phyloP scores from a whole-genome alignment of 2,329 filamentous ascomycete species.

The Fusarium nanum region DNA sequence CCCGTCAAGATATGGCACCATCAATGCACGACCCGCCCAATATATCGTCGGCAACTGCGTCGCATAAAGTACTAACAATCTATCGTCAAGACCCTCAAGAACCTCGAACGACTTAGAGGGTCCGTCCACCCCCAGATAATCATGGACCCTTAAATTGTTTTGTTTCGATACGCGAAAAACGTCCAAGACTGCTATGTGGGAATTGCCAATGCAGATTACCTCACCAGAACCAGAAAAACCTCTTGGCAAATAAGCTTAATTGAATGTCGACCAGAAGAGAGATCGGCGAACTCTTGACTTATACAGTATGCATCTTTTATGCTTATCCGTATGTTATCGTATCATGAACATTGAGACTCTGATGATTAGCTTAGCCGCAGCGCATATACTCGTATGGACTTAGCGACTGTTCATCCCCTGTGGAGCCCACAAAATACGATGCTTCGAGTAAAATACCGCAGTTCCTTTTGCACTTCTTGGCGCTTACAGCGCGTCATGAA shows the following conservation, averaged over 20 bases:
- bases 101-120: background rate
- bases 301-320: background rate
- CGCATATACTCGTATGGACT: background rate
- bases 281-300: background rate
- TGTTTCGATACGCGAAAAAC: background rate
- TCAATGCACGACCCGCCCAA: background rate
- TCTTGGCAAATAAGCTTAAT: conserved; percentile 3
- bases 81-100: background rate
- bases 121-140: background rate
- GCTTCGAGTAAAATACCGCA: conserved; percentile 18
- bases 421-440: conserved; percentile 14
- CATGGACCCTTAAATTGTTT: conserved; percentile 1
- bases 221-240: background rate
- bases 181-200: background rate
- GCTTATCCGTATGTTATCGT: background rate
- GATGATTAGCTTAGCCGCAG: background rate
- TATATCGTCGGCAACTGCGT: background rate
- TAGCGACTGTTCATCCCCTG: background rate
- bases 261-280: background rate
- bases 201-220: background rate
- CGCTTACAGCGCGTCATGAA: conserved; percentile 7
- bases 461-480: conserved; percentile 2
- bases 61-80: background rate
- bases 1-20: background rate
- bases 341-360: background rate